Conservation (phyloP, 2,329 filamentous ascomycete species). For the Fonsecaea monophora region DNA sequence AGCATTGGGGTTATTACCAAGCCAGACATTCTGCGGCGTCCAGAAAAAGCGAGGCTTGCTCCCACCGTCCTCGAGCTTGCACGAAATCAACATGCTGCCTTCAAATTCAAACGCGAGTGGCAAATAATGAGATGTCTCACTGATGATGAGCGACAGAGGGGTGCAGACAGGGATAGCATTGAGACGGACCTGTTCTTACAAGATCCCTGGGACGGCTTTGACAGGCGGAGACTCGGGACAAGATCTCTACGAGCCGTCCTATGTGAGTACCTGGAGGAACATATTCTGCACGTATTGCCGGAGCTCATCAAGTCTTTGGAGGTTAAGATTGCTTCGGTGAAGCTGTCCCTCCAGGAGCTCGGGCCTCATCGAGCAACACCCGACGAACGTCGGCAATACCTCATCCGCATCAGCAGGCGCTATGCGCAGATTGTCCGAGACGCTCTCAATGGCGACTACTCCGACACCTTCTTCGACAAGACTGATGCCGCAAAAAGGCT, state of each 20-base stretch:
- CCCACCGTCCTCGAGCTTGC: constrained; percentile 40
- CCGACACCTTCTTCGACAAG: constrained; percentile 39
- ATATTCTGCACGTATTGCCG: constrained; percentile 40
- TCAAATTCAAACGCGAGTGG: constrained; percentile 46
- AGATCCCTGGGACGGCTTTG: constrained; percentile 36
- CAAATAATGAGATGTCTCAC: constrained; percentile 48
- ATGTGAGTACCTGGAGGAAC: constrained; percentile 43
- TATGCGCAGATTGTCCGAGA: constrained; percentile 30
- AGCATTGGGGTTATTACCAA: constrained; percentile 57
- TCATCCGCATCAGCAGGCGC: constrained; percentile 38
- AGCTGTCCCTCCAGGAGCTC: constrained; percentile 37
- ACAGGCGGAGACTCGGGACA: constrained; percentile 42
- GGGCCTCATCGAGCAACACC: constrained; percentile 39
- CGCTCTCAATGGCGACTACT: constrained; percentile 39
- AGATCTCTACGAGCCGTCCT: constrained; percentile 42
- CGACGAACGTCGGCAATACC: constrained; percentile 34
- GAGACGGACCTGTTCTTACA: constrained; percentile 33
- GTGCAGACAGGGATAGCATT: constrained; percentile 24
- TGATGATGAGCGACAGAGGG: constrained; percentile 38
- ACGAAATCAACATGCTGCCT: constrained; percentile 42
- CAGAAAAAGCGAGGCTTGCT: constrained; percentile 35
- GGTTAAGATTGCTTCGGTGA: constrained; percentile 26
- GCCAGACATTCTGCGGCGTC: constrained; percentile 48
- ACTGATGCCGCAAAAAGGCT: constrained; percentile 31
- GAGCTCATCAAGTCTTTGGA: constrained; percentile 34